Evolutionary conservation across 2,329 filamentous ascomycete species (phyloP).

Genomic region (Chrysoporthe puriensis): DNA sequence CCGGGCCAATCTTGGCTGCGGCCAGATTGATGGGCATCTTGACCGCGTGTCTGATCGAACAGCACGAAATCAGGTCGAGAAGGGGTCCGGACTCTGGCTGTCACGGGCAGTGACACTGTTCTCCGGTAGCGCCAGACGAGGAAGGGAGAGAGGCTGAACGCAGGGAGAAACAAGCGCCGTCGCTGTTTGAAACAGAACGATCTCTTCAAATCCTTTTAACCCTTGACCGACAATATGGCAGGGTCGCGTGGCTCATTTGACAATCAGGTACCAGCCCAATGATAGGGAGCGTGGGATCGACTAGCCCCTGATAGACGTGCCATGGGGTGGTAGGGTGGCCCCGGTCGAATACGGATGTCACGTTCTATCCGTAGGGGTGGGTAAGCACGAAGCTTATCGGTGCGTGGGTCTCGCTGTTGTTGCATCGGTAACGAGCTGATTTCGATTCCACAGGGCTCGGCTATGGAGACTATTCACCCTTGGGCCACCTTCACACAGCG

Average conservation of each 20-base stretch:
- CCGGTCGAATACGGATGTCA: neutral
- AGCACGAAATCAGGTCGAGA: neutral
- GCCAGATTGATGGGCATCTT: slow-evolving; percentile 28
- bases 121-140: neutral
- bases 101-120: neutral
- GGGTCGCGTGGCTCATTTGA: neutral
- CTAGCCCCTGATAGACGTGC: slow-evolving; percentile 6
- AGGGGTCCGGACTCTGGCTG: neutral
- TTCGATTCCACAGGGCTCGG: too few species aligned
- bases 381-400: neutral
- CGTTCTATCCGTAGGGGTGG: neutral
- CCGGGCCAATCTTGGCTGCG: slow-evolving; percentile 24
- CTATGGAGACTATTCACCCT: too few species aligned
- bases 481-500: too few species aligned
- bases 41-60: neutral
- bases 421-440: neutral
- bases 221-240: neutral
- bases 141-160: neutral
- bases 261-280: neutral
- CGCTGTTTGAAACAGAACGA: neutral
- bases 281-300: slow-evolving; percentile 1
- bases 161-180: neutral
- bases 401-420: slow-evolving; percentile 1
- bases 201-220: neutral
- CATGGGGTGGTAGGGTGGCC: neutral